Percentiles rank a stretch among this genome's conserved stretches.
These are phyloP conservation scores for Colletotrichum truncatum DNA, from an alignment of 2,329 filamentous ascomycete genomes.

Conservation along the genomic window DNA sequence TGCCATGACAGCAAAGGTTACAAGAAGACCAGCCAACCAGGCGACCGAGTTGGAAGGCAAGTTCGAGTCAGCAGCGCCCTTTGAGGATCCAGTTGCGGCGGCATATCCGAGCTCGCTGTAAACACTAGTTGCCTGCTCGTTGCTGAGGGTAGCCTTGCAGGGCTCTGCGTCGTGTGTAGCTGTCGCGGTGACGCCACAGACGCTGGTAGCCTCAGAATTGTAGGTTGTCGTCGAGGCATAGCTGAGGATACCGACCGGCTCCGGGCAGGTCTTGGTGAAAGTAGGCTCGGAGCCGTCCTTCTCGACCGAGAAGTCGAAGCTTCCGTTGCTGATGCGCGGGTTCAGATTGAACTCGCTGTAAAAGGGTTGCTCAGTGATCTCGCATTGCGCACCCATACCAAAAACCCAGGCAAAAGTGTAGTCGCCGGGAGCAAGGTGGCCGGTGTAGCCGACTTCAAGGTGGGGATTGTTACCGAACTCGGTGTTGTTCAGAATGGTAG, in stretches of 20 bases:
- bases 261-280: constrained; percentile 27
- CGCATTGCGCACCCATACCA: constrained; percentile 26
- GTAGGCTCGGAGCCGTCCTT: constrained; percentile 20
- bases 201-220: constrained; percentile 26
- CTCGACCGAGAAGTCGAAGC: constrained; percentile 27
- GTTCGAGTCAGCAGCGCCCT: constrained; percentile 1
- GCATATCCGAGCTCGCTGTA: constrained; percentile 26
- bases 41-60: constrained; percentile 6
- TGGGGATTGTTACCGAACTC: constrained; percentile 17
- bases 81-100: constrained; percentile 19
- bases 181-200: constrained; percentile 26
- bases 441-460: constrained; percentile 22
- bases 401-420: constrained; percentile 29
- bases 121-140: constrained; percentile 26
- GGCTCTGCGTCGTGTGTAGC: constrained; percentile 26
- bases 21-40: constrained; percentile 1
- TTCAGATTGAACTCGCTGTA: constrained; percentile 29
- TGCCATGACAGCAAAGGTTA: constrained; percentile 3
- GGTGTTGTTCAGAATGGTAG: constrained; percentile 24
- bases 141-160: constrained; percentile 22
- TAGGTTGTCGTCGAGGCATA: constrained; percentile 28
- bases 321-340: constrained; percentile 28
- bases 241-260: constrained; percentile 21
- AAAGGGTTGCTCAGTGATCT: constrained; percentile 22
- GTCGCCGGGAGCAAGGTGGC: constrained; percentile 26